phyloP scores from a whole-genome alignment of 768 basidiomycete species.

The Filobasidium floriforme region DNA sequence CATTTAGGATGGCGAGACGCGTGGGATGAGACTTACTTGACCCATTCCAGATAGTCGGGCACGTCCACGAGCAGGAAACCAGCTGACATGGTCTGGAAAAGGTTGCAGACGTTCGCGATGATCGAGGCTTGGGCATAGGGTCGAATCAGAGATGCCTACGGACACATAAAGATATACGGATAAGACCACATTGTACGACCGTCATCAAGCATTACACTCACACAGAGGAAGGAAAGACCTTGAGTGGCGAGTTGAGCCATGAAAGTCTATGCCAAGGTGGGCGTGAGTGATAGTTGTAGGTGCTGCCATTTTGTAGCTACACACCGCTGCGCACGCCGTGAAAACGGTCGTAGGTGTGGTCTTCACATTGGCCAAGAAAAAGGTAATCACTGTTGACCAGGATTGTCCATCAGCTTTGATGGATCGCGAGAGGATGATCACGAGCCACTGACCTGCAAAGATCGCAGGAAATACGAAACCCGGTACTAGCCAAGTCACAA shows the following conservation, averaged over 20 bases:
- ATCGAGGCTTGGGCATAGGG: constrained; percentile 44
- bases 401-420: background rate
- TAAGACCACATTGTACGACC: background rate
- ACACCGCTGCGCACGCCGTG: background rate
- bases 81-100: constrained; percentile 33
- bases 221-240: background rate
- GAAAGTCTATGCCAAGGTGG: constrained; percentile 45
- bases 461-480: constrained; percentile 44
- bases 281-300: constrained; percentile 26
- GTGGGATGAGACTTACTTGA: constrained; percentile 16
- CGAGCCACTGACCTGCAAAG: constrained; percentile 32
- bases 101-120: constrained; percentile 38
- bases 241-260: constrained; percentile 26
- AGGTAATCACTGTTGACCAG: background rate
- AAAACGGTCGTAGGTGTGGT: background rate
- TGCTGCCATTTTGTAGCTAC: background rate
- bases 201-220: constrained; percentile 23
- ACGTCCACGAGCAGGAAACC: constrained; percentile 35
- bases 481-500: constrained; percentile 46
- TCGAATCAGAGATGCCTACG: constrained; percentile 34
- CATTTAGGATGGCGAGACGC: background rate
- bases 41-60: constrained; percentile 46
- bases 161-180: background rate
- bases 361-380: background rate
- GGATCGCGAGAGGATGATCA: background rate